Percentiles rank a stretch among this genome's conserved stretches.
Conservation (phyloP, 2,329 filamentous ascomycete genomes). For the Aspergillus sp. region DNA sequence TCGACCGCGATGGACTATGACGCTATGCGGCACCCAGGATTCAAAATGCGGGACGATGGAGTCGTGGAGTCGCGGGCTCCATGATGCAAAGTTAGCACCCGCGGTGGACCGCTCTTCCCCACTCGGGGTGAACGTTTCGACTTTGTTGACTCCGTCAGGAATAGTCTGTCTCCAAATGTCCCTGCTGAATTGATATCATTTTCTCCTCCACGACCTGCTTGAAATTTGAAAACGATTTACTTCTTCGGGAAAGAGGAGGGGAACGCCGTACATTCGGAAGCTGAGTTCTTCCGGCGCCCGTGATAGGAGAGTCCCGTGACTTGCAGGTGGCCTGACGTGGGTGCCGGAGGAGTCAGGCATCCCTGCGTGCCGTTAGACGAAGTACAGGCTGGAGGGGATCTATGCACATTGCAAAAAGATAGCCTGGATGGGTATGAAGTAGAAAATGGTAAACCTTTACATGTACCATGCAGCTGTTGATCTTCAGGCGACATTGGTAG, state of each 20-base stretch:
- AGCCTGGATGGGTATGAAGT: too few relatives aligned
- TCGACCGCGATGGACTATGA: conserved; percentile 11
- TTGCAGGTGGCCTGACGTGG: background rate
- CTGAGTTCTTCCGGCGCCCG: background rate
- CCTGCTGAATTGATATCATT: background rate
- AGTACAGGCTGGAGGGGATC: background rate
- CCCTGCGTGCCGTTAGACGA: background rate
- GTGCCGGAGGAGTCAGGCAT: background rate
- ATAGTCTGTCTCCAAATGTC: background rate
- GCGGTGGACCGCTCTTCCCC: background rate
- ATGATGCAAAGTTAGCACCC: conserved; percentile 3
- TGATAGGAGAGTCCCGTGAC: too few relatives aligned
- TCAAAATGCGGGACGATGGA: conserved; percentile 8
- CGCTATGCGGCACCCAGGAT: conserved; percentile 14
- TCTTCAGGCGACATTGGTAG: too few relatives aligned
- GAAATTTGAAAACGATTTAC: background rate
- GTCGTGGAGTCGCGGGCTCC: conserved; percentile 6
- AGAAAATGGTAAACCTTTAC: too few relatives aligned
- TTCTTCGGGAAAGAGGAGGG: background rate
- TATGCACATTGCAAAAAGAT: background rate
- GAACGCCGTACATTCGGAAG: background rate
- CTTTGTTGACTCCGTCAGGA: background rate
- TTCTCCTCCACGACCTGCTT: too few relatives aligned
- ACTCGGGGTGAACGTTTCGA: background rate
- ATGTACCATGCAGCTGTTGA: too few relatives aligned